phyloP scores from a whole-genome alignment of 2,329 filamentous ascomycete species.

The Rutstroemia sp. region DNA sequence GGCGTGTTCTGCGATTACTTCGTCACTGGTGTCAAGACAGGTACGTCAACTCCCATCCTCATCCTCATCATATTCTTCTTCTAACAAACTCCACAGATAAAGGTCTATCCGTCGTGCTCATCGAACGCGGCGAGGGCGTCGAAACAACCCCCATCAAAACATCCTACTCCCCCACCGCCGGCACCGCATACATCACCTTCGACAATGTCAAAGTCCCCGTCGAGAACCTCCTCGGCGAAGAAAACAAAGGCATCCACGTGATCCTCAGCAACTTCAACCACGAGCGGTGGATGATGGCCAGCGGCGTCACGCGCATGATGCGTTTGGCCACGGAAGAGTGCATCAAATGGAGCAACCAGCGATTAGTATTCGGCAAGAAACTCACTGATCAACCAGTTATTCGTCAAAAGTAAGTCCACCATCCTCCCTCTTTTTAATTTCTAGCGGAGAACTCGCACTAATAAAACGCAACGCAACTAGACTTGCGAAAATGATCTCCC shows the following conservation, averaged over 20 bases:
- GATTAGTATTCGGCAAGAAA: slow-evolving; percentile 75
- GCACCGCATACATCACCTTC: slow-evolving; percentile 53
- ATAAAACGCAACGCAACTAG: slow-evolving; percentile 29
- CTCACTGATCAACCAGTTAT: slow-evolving; percentile 80
- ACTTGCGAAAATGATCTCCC: slow-evolving; percentile 80
- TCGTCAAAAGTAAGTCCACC: slow-evolving; percentile 56
- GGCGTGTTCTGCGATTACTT: slow-evolving; percentile 79
- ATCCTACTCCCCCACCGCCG: slow-evolving; percentile 67
- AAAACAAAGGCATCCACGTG: slow-evolving; percentile 80
- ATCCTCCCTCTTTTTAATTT: background rate
- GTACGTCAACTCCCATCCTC: slow-evolving; percentile 2
- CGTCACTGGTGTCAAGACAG: slow-evolving; percentile 68
- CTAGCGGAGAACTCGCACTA: too few relatives aligned
- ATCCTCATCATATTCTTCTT: background rate
- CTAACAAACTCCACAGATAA: slow-evolving; percentile 40
- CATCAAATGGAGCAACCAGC: slow-evolving; percentile 83
- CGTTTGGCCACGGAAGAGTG: slow-evolving; percentile 73
- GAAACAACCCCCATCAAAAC: slow-evolving; percentile 76
- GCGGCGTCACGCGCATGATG: slow-evolving; percentile 53
- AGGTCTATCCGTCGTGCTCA: slow-evolving; percentile 69
- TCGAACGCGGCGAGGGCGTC: slow-evolving; percentile 65
- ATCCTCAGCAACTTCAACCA: slow-evolving; percentile 88
- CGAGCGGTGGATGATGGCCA: slow-evolving; percentile 69
- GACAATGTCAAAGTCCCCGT: slow-evolving; percentile 82
- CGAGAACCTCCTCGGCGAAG: slow-evolving; percentile 68